Evolutionary conservation across 768 basidiomycete species (phyloP), one percentile per base, ranked within the genome.

Genomic region (Boletus sp.): DNA sequence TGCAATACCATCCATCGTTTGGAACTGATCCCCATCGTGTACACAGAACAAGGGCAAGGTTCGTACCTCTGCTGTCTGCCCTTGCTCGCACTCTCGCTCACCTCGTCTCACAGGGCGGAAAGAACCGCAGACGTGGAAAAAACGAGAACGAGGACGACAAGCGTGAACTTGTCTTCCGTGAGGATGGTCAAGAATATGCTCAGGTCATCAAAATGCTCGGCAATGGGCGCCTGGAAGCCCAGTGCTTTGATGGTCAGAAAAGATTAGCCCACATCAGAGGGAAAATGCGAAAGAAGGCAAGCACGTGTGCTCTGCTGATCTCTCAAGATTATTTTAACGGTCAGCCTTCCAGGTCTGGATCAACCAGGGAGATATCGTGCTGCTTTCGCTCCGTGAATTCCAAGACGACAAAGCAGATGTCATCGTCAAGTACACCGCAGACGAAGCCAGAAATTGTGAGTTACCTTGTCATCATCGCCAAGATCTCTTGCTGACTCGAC

Each of bases 321-420:
- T 51, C 14, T 36, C 11, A 33, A 18, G 42, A 20, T 64, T 18
- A 20, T 37, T 29, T 55, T 36, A 62, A 58, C 58, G 50, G 29
- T 32, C 29, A 15, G 15, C 47, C 20, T 56, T 24, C 35, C 55
- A 98, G 95, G 94, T 98, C 68, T 98, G 96, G 96, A 98, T 98
- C 71, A 97, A 96, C 72, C 93, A 97, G 67, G 96, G 96, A 67
- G 96, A 98, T 69, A 98, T 98, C 68, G 86, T 98, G 50, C 78
- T 98, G 44, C 79, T 98, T 18, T 98, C 94, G 30, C 81, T 99
- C 48, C 92, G 97, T 61, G 97, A 98, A 50, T 99, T 98, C 85
- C 96, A 98, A 75, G 97, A 99, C 66, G 94, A 92, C 77, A 98
- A 98, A 75, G 97, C 95, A 18, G 97, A 99, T 77, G 96, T 99